Evolutionary conservation across 2,329 filamentous ascomycete species (phyloP).

Genomic region (Paecilomyces dactylethromorphus): DNA sequence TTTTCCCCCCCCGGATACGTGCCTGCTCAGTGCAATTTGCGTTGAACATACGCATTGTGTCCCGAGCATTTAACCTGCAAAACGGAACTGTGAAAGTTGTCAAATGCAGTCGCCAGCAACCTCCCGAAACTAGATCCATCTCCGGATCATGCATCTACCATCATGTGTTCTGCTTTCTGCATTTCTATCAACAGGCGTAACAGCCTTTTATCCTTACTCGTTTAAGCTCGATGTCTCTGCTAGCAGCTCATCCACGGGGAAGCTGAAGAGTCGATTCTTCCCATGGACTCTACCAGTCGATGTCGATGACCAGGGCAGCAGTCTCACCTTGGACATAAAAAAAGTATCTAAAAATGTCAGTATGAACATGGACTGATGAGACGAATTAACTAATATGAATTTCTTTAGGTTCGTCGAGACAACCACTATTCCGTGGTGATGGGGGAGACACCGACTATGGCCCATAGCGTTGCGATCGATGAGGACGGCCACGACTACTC

Average conservation of each 20-base stretch:
- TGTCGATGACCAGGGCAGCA: constrained; percentile 8
- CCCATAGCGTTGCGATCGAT: constrained; percentile 45
- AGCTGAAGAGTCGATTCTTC: constrained; percentile 25
- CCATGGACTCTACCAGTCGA: constrained; percentile 21
- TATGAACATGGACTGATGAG: neutral
- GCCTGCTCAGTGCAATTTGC: neutral
- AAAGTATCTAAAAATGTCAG: constrained; percentile 21
- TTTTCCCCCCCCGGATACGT: neutral
- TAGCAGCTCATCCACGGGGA: constrained; percentile 10
- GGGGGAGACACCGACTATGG: constrained; percentile 31
- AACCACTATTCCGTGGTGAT: constrained; percentile 43
- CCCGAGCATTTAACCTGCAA: neutral
- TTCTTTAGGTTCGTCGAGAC: constrained; percentile 31
- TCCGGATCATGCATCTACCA: constrained; percentile 30
- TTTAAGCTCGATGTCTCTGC: constrained; percentile 14
- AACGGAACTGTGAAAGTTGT: constrained; percentile 17
- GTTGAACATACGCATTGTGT: neutral
- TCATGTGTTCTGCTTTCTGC: constrained; percentile 26
- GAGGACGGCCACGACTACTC: constrained; percentile 50
- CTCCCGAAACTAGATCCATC: constrained; percentile 4
- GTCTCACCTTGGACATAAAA: constrained; percentile 29
- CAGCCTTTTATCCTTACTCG: constrained; percentile 39
- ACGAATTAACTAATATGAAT: constrained; percentile 12
- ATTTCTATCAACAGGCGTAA: constrained; percentile 26
- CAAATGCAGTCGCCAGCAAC: constrained; percentile 27